phyloP scores from a whole-genome alignment of 2,329 filamentous ascomycete species.

The Nemania bipapillata region DNA sequence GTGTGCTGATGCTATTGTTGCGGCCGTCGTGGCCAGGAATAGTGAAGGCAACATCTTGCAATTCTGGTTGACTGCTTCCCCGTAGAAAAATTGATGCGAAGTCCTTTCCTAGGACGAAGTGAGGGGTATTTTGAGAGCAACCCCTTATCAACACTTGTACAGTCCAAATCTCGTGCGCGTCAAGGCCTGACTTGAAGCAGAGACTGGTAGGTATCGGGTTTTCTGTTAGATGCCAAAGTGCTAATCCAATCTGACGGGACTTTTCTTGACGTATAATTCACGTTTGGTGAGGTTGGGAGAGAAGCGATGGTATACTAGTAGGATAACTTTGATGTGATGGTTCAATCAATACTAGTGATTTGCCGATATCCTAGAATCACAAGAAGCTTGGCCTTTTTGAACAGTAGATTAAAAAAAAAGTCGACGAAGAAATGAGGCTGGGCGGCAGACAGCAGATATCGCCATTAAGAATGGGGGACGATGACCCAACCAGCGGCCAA shows the following conservation, averaged over 20 bases:
- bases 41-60: constrained; percentile 60
- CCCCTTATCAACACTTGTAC: neutral
- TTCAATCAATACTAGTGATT: constrained; percentile 4
- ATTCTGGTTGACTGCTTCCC: neutral
- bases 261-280: neutral
- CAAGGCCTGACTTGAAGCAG: neutral
- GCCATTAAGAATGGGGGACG: constrained; percentile 36
- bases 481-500: constrained; percentile 30
- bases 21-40: constrained; percentile 58
- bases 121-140: constrained; percentile 11
- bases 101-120: neutral
- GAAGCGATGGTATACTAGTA: constrained; percentile 4
- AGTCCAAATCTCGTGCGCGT: constrained; percentile 7
- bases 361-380: constrained; percentile 7
- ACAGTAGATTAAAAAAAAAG: constrained; percentile 16
- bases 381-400: constrained; percentile 16
- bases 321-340: constrained; percentile 5
- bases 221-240: neutral
- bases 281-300: neutral
- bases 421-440: constrained; percentile 32
- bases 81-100: constrained; percentile 1
- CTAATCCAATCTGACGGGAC: neutral
- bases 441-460: constrained; percentile 34
- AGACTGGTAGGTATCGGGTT: neutral
- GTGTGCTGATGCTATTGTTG: constrained; percentile 70